Percentiles rank a stretch among this genome's conserved stretches.
Evolutionary conservation across 306 rosid genomes (phyloP).

Genomic region (Vicia villosa): DNA sequence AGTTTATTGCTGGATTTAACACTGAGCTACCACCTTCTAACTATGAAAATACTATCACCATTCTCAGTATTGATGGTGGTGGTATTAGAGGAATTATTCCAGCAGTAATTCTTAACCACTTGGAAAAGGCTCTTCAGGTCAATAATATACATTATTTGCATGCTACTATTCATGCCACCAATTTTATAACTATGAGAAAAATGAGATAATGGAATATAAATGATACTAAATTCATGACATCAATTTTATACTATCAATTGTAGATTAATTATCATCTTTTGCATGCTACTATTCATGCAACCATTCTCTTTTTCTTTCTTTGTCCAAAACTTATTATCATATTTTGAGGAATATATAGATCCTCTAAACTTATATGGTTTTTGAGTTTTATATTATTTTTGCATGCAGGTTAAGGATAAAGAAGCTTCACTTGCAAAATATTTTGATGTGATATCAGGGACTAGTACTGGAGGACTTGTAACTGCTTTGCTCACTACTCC

Average conservation of each 20-base stretch:
- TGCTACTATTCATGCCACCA: too few relatives aligned
- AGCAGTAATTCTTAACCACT: constrained; percentile 13
- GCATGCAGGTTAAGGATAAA: constrained; percentile 12
- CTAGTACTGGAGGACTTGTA: constrained; percentile 10
- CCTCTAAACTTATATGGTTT: too few relatives aligned
- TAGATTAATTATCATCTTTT: too few relatives aligned
- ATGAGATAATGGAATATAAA: too few relatives aligned
- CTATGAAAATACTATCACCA: constrained; percentile 23
- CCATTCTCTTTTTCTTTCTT: too few relatives aligned
- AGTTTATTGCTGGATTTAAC: constrained; percentile 15
- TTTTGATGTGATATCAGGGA: constrained; percentile 46
- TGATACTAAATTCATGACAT: too few relatives aligned
- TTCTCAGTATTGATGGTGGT: constrained; percentile 43
- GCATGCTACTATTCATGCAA: too few relatives aligned
- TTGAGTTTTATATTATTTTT: too few relatives aligned
- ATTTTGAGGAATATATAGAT: too few relatives aligned
- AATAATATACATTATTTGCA: not conserved
- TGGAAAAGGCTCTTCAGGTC: constrained; percentile 41
- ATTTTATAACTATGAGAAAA: too few relatives aligned
- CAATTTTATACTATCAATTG: too few relatives aligned
- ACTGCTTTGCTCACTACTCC: constrained; percentile 32
- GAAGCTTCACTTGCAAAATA: constrained; percentile 28
- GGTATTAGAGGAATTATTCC: constrained; percentile 40
- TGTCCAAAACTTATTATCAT: too few relatives aligned
- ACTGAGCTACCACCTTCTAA: not conserved